phyloP scores from a whole-genome alignment of 169 alveolate species.

The Eimeria tenella region DNA sequence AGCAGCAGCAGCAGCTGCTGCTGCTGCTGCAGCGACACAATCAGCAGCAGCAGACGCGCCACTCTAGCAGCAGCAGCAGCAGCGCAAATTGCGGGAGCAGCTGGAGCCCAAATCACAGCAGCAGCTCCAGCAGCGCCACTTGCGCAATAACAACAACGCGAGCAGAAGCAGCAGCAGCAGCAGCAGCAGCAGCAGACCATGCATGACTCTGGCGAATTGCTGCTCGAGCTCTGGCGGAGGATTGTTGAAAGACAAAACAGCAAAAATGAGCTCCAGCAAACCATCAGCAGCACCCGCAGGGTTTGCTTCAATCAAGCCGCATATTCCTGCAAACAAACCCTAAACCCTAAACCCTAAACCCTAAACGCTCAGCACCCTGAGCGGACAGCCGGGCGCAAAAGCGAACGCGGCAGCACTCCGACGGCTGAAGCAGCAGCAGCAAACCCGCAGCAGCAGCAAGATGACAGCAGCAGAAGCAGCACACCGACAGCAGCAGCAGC shows the following conservation, averaged over 20 bases:
- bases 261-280: neutral
- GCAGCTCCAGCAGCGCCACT: neutral
- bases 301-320: neutral
- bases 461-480: too few relatives aligned
- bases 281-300: conserved; percentile 4
- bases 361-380: neutral
- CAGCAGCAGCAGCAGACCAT: conserved; percentile 55
- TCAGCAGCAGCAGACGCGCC: conserved; percentile 7
- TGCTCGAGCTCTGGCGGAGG: conserved; percentile 16
- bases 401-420: too few relatives aligned
- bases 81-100: too few relatives aligned
- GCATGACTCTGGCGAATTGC: conserved; percentile 19
- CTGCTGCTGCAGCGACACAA: neutral
- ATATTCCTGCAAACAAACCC: neutral
- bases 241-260: neutral
- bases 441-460: too few relatives aligned
- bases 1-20: neutral
- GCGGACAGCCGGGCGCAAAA: too few relatives aligned
- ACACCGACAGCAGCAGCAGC: too few relatives aligned
- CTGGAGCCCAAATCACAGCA: too few relatives aligned
- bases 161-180: neutral
- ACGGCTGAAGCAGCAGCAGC: too few relatives aligned
- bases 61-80: neutral
- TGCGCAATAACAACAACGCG: too few relatives aligned
- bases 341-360: neutral